Evolutionary conservation across 345 rosid species (phyloP), one percentile per base, ranked within the genome.

Genomic region (Brassica cretica): DNA sequence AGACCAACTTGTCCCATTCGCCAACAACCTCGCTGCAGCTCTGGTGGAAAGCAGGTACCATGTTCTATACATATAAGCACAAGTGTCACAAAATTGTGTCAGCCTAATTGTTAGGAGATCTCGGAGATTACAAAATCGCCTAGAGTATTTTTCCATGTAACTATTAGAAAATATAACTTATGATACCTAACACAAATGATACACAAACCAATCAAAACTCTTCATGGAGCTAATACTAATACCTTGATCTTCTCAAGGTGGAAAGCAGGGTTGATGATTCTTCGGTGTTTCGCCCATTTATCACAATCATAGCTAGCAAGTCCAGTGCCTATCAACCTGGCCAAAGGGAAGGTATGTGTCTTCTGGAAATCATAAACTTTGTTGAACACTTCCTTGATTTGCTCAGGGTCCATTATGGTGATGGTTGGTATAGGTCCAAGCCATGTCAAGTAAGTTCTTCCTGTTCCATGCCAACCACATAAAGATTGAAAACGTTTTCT

Each of bases 211-310:
- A 15, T 46, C 18, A 8, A 59, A 51, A 68, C 1, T 0, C 5
- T 37, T 55, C 12, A 0, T 0, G 10, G 19, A 0, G 8, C 16
- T 61, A 56, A 8, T 32, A 27, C 30, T 32, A 32, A 5, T 16
- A 79, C 84, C 87, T 86, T 86, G 56, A 86, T 35, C 74, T 80
- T 85, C 39, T 82, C 84, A 2, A 68, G 33, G n/a, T 85, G 88
- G 55, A 85, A 87, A 65, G 90, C 86, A 0, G 88, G 86, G 21
- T 83, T 86, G 70, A 86, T 71, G 44, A 86, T 80, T 76, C 66
- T 80, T 49, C 86, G 33, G n/a, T 80, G 84, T 72, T 77, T 74
- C 0, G 73, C 78, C 88, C 91, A 86, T 80, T 83, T 84, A 29
- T 83, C 79, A 2, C 87, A 85, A 24, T 87, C 84, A 24, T 30